phyloP scores from a whole-genome alignment of 371 early-diverging fungal genomes.

The Phascolomyces articulosus region DNA sequence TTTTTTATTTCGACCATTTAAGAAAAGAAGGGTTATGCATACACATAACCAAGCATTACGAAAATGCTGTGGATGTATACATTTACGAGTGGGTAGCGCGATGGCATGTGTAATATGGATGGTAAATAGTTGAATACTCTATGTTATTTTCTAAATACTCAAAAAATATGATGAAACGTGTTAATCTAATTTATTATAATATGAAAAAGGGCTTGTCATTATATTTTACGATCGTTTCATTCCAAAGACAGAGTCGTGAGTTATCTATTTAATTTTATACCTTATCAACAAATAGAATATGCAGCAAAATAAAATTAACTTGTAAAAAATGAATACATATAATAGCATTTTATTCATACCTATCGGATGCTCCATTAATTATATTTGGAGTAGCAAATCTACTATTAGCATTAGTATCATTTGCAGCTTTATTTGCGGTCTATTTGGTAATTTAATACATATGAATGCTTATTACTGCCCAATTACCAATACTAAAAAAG shows the following conservation, averaged over 20 bases:
- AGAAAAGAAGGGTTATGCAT: slow-evolving; percentile 30
- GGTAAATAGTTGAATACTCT: slow-evolving; percentile 21
- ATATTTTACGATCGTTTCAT: slow-evolving; percentile 25
- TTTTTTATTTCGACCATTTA: slow-evolving; percentile 15
- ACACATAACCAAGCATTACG: slow-evolving; percentile 33
- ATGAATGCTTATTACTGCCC: too few species aligned
- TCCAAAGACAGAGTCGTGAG: slow-evolving; percentile 25
- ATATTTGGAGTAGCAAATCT: slow-evolving; percentile 24
- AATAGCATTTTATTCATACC: slow-evolving; percentile 26
- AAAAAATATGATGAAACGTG: not conserved
- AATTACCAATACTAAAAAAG: too few species aligned
- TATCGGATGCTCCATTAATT: slow-evolving; percentile 15
- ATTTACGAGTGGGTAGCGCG: slow-evolving; percentile 42
- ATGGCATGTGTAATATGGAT: slow-evolving; percentile 44
- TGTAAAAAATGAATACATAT: too few species aligned
- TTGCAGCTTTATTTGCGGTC: slow-evolving; percentile 8
- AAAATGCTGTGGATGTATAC: slow-evolving; percentile 54
- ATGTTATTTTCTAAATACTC: not conserved
- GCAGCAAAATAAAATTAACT: too few species aligned
- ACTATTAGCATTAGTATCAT: slow-evolving; percentile 13
- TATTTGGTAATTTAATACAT: slow-evolving; percentile 16
- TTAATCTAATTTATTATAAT: not conserved
- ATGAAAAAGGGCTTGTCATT: slow-evolving; percentile 17
- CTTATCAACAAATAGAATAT: not conserved
- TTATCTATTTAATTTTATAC: too few species aligned